Percentiles rank a stretch among this genome's conserved stretches.
These are phyloP conservation scores for Trametopsis cervina DNA, from an alignment of 768 basidiomycete genomes.

Conservation along the genomic window DNA sequence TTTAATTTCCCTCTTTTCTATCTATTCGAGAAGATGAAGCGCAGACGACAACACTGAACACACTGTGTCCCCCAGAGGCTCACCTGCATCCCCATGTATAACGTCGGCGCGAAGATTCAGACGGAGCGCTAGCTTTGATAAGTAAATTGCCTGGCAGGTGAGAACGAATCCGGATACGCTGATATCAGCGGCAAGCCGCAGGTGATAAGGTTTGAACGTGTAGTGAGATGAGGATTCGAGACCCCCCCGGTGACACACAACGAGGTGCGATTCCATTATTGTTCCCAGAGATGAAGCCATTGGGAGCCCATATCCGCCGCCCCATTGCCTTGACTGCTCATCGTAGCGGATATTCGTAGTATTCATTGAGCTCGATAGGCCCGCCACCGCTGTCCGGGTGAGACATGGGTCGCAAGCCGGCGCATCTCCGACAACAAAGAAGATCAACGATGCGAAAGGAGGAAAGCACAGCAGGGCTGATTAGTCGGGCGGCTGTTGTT, in stretches of 20 bases:
- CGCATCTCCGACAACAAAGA: background rate
- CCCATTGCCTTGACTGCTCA: no score
- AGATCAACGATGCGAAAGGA: background rate
- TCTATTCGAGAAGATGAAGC: no score
- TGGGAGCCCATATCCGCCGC: background rate
- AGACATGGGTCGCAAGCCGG: background rate
- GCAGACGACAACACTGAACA: no score
- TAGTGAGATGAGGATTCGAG: background rate
- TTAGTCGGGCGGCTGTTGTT: background rate
- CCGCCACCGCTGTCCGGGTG: background rate
- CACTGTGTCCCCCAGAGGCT: background rate
- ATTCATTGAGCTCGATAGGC: background rate
- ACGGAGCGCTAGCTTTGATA: background rate
- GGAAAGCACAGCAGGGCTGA: background rate
- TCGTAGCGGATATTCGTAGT: no score
- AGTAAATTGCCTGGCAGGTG: background rate
- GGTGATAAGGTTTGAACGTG: background rate
- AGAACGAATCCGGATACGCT: background rate
- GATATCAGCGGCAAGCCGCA: background rate
- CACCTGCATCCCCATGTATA: background rate
- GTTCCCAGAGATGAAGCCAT: background rate
- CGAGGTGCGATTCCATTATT: background rate
- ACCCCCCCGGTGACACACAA: background rate
- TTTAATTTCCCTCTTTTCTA: no score
- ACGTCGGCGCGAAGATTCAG: background rate